Evolutionary conservation across 2,329 filamentous ascomycete species (phyloP).

Genomic region (Xylaria sp.): DNA sequence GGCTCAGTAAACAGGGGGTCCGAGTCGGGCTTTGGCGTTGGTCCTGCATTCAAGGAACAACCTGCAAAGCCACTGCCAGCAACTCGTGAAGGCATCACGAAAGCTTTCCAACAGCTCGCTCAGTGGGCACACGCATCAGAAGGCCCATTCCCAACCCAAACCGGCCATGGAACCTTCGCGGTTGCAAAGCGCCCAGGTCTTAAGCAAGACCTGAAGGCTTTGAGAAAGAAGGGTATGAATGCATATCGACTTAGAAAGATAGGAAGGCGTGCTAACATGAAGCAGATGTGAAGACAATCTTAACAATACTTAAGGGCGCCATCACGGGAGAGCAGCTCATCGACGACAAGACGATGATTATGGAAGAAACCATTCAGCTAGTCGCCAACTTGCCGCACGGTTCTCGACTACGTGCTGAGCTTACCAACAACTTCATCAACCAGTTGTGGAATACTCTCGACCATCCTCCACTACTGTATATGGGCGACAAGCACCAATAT

Average conservation of each 20-base stretch:
- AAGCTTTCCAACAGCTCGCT: conserved; percentile 50
- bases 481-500: conserved; percentile 71
- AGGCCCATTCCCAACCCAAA: conserved; percentile 71
- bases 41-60: conserved; percentile 39
- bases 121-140: conserved; percentile 60
- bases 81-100: conserved; percentile 49
- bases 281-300: conserved; percentile 70
- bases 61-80: conserved; percentile 42
- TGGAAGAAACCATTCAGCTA: conserved; percentile 78
- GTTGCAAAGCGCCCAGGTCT: conserved; percentile 62
- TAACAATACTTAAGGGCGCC: conserved; percentile 69
- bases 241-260: neutral
- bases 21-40: conserved; percentile 29
- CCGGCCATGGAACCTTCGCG: conserved; percentile 69
- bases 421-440: conserved; percentile 75
- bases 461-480: conserved; percentile 75
- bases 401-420: conserved; percentile 68
- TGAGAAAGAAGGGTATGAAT: conserved; percentile 59
- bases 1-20: conserved; percentile 35
- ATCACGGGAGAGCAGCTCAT: conserved; percentile 69
- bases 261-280: conserved; percentile 30
- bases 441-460: conserved; percentile 77
- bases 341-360: conserved; percentile 81
- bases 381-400: conserved; percentile 71
- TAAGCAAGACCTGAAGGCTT: conserved; percentile 65